Base-by-base conservation (phyloP, 768 basidiomycete genomes). In the Holtermannia corniformis region DNA sequence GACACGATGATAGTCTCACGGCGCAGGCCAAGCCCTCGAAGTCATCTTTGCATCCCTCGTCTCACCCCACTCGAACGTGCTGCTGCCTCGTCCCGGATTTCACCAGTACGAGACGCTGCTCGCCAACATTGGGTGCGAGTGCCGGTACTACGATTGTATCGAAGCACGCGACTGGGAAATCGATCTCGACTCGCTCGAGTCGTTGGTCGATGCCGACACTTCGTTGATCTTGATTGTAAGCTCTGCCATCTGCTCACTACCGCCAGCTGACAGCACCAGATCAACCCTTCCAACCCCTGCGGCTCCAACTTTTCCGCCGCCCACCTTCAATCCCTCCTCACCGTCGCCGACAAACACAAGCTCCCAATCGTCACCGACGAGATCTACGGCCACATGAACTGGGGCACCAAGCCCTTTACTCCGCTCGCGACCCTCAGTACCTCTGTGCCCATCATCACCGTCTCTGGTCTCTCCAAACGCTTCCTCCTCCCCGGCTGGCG, bases 401-500 rank as follows among this genome's bases (percentile, higher is more conserved):
- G 72, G 72, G 53, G 52, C 24, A 52, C 60, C 0, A 41, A 54
- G 14, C 64, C 67, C 16, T 74, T 74, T 56, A 61, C 61, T 2
- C 67, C 73, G 2, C 62, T 72, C 55, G 66, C 73, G 3, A 51
- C 63, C 0, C 56, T 74, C 16, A 68, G 66, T 37, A 55, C 49
- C 5, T 28, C 59, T 4, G 62, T 71, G 0, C 73, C 73, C 10
- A 61, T 70, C 44, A 47, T 74, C 43, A 70, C 70, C 25, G 57
- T 72, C 25, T 68, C 68, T 4, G 73, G 71, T n/a, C 59, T 74
- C 5, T 73, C 72, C 16, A 74, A 74, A 57, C 59, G 73, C 3
- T 74, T 73, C 66, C 58, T 74, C 16, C 56, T 72, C 0, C 73
- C 73, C 1, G 73, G 73, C 1, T 72, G 70, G 71, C 59, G 73